Conservation (phyloP, 345 rosid genomes). For the Turritis glabra region DNA sequence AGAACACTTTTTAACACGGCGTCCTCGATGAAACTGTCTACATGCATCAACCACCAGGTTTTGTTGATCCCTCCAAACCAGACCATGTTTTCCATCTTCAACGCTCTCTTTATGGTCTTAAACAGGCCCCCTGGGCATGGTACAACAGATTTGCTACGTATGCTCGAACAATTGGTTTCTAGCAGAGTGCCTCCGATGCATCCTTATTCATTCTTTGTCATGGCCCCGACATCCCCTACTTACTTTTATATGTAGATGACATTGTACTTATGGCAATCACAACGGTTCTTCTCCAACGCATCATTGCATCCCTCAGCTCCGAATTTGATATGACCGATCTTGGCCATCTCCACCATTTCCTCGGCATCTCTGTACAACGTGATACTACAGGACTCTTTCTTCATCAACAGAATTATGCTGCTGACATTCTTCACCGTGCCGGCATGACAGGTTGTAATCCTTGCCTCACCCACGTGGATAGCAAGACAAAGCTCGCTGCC, state of each 20-base stretch:
- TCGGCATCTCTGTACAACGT: not conserved
- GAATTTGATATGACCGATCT: not conserved
- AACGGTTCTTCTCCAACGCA: not conserved
- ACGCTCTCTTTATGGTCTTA: not conserved
- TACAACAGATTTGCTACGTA: not conserved
- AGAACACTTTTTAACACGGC: not conserved
- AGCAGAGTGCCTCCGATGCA: not conserved
- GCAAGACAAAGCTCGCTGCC: not conserved
- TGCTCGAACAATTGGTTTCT: not conserved
- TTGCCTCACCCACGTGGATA: not conserved
- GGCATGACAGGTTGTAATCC: not conserved
- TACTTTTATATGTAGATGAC: too few relatives aligned
- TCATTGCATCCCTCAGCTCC: not conserved
- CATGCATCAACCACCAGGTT: not conserved
- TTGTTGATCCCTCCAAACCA: not conserved
- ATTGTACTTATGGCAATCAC: not conserved
- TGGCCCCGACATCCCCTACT: not conserved
- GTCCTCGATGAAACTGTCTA: not conserved
- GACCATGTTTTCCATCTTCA: not conserved
- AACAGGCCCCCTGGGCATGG: not conserved
- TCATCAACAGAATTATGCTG: not conserved
- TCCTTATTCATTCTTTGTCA: not conserved
- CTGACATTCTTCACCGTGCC: not conserved
- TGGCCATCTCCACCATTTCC: not conserved
- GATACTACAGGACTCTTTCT: not conserved